Base-by-base conservation (phyloP, 2,329 filamentous ascomycete genomes). In the Arthrobotrys iridis region DNA sequence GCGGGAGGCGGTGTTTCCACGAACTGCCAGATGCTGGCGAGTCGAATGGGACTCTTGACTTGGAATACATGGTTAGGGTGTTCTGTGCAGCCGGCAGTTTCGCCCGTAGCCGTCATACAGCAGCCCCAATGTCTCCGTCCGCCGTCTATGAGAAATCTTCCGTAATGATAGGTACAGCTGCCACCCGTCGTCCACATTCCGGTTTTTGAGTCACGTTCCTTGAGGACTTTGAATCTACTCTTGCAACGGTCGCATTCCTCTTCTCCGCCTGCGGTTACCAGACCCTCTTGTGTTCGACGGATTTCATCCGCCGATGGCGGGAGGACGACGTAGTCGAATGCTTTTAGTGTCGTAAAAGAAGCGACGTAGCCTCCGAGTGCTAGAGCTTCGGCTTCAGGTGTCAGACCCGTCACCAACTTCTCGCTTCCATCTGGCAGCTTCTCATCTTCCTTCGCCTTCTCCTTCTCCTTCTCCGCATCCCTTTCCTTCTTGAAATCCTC, bases 191-290 rank as follows among this genome's bases (percentile, higher is more conserved):
- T 87, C 13, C 97, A 86, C 1, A 91, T 86, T 0, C 89, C 90
- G 48, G 96, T 95, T 78, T 88, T 86, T 78, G 89, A 87, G 71
- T 89, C 87, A 63, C 93, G 88, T 43, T 94, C 89, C 2, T 93
- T 92, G 0, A 93, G 93, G 2, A 97, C 92, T 80, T 97, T 92
- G 80, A 99, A 99, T 20, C 94, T 89, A 33, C 89, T 88, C 43
- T 86, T 86, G 82, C 95, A 99, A 18, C 95, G 90, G 80, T 97
- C 93, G 79, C 95, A 99, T 57, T 88, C 86, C 83, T 99, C 95
- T 86, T 90, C 97, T 52, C 92, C 92, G 60, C 88, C 87, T 10
- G 90, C 87, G 5, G 88, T 85, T 52, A 87, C 84, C 0, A 92
- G 85, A 0, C 89, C 92, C 45, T 87, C 85, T 33, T 84, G 87